Evolutionary conservation across 176 grass and related monocot species (phyloP).

Genomic region (Triticum turgidum): DNA sequence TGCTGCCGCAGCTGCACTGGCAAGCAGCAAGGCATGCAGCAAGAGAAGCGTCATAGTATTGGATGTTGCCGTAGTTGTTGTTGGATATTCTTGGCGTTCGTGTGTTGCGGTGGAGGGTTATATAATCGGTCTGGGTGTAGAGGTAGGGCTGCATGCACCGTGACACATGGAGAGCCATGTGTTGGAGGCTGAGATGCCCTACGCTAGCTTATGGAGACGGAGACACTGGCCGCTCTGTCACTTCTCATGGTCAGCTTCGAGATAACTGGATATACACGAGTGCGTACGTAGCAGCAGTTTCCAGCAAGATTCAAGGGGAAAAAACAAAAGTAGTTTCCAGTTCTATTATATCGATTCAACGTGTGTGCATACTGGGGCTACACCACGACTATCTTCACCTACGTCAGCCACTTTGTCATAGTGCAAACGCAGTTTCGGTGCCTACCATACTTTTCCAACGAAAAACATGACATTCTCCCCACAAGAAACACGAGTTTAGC

Average conservation of each 20-base stretch:
- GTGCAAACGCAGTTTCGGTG: too few species aligned
- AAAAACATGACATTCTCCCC: too few species aligned
- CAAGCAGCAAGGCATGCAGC: constrained; percentile 20
- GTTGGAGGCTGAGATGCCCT: background rate
- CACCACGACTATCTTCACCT: background rate
- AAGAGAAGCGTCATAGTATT: constrained; percentile 6
- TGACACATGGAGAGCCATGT: constrained; percentile 45
- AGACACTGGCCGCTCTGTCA: constrained; percentile 24
- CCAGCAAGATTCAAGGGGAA: background rate
- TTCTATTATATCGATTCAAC: background rate
- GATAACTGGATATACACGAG: background rate
- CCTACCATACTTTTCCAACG: background rate
- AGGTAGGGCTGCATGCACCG: constrained; percentile 22
- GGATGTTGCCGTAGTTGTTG: background rate
- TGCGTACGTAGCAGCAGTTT: background rate
- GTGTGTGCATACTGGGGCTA: background rate
- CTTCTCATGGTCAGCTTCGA: background rate
- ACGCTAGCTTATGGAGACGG: background rate
- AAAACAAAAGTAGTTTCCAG: background rate
- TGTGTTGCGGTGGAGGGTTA: background rate
- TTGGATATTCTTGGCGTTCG: background rate
- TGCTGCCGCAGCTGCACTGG: background rate
- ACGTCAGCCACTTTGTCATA: background rate
- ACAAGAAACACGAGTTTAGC: too few species aligned
- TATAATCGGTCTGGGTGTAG: background rate